These are phyloP conservation scores for Vanrija humicola DNA, from an alignment of 1,284 basidiomycete genomes.

Conservation along the genomic window DNA sequence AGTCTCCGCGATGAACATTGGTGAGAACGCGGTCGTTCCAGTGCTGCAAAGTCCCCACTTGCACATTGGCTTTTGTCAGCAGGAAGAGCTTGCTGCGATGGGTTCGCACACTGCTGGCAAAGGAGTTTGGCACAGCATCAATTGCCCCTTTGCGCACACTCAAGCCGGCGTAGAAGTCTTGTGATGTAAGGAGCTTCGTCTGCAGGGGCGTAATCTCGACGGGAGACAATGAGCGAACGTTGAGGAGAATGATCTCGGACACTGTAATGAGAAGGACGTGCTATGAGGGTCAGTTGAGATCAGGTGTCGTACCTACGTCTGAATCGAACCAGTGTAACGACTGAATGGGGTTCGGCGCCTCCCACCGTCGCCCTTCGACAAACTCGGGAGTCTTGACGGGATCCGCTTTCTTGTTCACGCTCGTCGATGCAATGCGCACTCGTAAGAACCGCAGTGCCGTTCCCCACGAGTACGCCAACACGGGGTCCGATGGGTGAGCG, in stretches of 20 bases:
- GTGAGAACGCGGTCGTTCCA: constrained; percentile 92
- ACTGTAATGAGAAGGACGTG: constrained; percentile 56
- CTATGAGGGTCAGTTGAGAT: constrained; percentile 21
- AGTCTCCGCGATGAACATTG: constrained; percentile 80
- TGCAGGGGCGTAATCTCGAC: constrained; percentile 45
- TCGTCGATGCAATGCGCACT: constrained; percentile 49
- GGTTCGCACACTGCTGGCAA: constrained; percentile 69
- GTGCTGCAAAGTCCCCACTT: constrained; percentile 80
- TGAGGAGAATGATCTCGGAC: constrained; percentile 64
- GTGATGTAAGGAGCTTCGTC: constrained; percentile 35
- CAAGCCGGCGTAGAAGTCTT: constrained; percentile 31
- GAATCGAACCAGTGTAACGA: constrained; percentile 53
- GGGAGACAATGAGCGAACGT: constrained; percentile 52
- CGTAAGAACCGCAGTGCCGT: constrained; percentile 61
- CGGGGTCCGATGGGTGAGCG: constrained; percentile 52
- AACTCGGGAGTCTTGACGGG: constrained; percentile 33
- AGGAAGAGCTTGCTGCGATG: constrained; percentile 91
- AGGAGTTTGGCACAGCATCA: constrained; percentile 18
- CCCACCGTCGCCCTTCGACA: constrained; percentile 42
- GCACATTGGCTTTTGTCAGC: constrained; percentile 59
- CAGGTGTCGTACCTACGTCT: constrained; percentile 32
- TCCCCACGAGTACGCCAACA: constrained; percentile 81
- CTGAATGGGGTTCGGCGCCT: constrained; percentile 43
- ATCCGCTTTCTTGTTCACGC: constrained; percentile 9
- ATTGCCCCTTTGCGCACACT: constrained; percentile 8